Base-by-base conservation (phyloP, 345 rosid genomes). In the Viola odorata region DNA sequence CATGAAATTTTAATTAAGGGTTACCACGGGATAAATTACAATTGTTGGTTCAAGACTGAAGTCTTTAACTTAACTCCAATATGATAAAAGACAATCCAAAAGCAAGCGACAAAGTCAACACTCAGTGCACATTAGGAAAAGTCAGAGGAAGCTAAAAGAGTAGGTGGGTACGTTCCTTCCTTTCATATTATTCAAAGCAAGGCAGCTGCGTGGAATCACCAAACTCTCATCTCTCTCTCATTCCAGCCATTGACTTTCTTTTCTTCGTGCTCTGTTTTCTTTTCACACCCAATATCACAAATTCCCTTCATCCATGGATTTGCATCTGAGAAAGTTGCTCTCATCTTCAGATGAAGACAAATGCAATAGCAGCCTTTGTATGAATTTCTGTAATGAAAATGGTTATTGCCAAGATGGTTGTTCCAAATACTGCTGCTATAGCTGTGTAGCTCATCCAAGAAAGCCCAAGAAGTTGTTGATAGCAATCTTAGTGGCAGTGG, bases 301-400 rank as follows among this genome's bases (percentile, higher is more conserved):
- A 17, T 49, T 16, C 23, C 37, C 12, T 12, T 55, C 53, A 12
- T 38, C 38, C 8, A 69, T 69, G 73, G 63, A 52, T 57, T 57
- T 45, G 2, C 58, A 14, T 0, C 14, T 8, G 42, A 62, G 67
- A 62, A 69, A 57, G 50, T 6, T 13, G 4, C 14, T 11, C 1
- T 0, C 9, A n/a, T n/a, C n/a, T n/a, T n/a, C n/a, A n/a, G n/a
- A n/a, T n/a, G n/a, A n/a, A n/a, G n/a, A n/a, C n/a, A n/a, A n/a
- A n/a, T n/a, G n/a, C n/a, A n/a, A n/a, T n/a, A n/a, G n/a, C n/a
- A n/a, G n/a, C 5, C 3, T 1, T 15, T 42, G 13, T 14, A 3
- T 3, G 2, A 0, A 5, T 12, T 3, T 14, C 50, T 45, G 50
- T 8, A 45, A 8, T 8, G 12, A 45, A 3, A 4, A 4, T 8